Percentiles rank a stretch among this genome's conserved stretches.
phyloP scores from a whole-genome alignment of 179 eudicot genomes.

The Amaranthus tricolor region DNA sequence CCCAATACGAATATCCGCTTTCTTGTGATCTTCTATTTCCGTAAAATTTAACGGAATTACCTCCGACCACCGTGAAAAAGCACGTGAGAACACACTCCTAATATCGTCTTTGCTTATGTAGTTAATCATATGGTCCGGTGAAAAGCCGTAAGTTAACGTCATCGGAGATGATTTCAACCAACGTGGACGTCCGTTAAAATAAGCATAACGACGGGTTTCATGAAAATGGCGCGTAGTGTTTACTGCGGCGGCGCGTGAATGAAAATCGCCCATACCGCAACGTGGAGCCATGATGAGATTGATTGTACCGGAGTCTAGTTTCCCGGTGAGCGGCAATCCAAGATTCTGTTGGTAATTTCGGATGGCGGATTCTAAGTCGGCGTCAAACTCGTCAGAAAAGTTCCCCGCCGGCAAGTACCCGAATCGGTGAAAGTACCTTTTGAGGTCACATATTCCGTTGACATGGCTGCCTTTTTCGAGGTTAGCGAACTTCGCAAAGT shows the following conservation, averaged over 20 bases:
- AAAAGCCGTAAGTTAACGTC: conserved; percentile 56
- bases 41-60: conserved; percentile 74
- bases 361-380: conserved; percentile 51
- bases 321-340: conserved; percentile 57
- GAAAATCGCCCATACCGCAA: conserved; percentile 56
- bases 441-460: conserved; percentile 63
- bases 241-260: not conserved
- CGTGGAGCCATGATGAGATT: conserved; percentile 55
- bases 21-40: conserved; percentile 30
- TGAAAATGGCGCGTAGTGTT: conserved; percentile 17
- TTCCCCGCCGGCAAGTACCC: conserved; percentile 56
- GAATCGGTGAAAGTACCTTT: conserved; percentile 67
- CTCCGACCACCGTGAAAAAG: conserved; percentile 72
- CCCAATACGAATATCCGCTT: conserved; percentile 68
- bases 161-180: conserved; percentile 42
- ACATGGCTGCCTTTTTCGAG: conserved; percentile 51
- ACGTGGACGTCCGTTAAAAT: conserved; percentile 63
- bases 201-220: conserved; percentile 39
- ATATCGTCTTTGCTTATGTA: conserved; percentile 44
- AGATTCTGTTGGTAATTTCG: conserved; percentile 52
- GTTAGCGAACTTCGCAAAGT: conserved; percentile 48
- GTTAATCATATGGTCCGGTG: conserved; percentile 30
- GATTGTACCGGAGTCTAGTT: conserved; percentile 56
- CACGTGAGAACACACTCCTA: conserved; percentile 41
- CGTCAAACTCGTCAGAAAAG: conserved; percentile 53